Base-by-base conservation (phyloP, 1,284 basidiomycete genomes). In the Moniliella sp. region DNA sequence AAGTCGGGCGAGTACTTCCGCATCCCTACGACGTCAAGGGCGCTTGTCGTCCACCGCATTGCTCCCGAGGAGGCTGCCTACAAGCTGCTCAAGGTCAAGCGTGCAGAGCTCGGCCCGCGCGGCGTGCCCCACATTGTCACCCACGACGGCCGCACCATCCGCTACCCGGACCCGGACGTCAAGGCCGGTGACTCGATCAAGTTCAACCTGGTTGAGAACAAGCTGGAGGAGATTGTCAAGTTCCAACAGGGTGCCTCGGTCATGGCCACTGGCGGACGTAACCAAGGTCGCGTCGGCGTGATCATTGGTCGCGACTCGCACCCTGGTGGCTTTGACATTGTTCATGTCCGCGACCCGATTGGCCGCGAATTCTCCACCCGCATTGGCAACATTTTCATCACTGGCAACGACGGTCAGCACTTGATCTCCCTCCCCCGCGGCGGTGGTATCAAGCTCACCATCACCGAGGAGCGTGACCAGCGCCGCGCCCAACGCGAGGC, bases 1-100 rank as follows among this genome's bases (percentile, higher is more conserved):
- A 86, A 86, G 66, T 94, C 88, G 30, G 82, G 80, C 66, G 88
- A 99, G 69, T 78, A 94, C 72, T 99, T 97, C 78, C 88, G 88
- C 65, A 74, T 97, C 51, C 72, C 32, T 97, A 97, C 72, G 91
- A 97, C 63, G 75, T 93, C 66, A 99, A 99, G 72, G 53, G 88
- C 51, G 86, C 91, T 54, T 99, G 80, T 84, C 46, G 88, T 97
- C 66, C 88, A 99, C 74, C 83, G 91, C 61, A 97, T 99, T 73
- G 86, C 84, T 46, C 72, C 79, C 32, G 91, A 97, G 69, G 88
- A 99, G 67, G 83, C 88, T 33, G 67, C 71, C 56, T 99, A 88
- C 76, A 99, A 99, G 69, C 83, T 99, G 61, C 72, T 80, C 65
- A 97, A 97, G 67, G 88, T 99, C 53, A 75, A 74, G 64, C 78